These are phyloP conservation scores for Auriscalpium microsporum DNA, from an alignment of 768 basidiomycete species.

Conservation along the genomic window DNA sequence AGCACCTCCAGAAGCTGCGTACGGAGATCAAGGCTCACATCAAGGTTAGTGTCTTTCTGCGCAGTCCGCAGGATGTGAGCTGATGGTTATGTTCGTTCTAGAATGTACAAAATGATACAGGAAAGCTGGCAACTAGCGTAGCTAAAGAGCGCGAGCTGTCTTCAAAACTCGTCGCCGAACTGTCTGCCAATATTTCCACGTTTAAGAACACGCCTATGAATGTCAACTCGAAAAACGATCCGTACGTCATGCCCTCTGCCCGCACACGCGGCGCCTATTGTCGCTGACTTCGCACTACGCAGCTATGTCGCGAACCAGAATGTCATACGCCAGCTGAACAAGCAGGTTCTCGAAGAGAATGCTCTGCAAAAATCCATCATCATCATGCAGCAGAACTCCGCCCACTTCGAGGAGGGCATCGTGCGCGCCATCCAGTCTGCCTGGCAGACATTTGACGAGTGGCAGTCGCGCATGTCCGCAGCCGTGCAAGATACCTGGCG, in stretches of 20 bases:
- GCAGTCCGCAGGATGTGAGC: neutral
- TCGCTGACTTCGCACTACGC: neutral
- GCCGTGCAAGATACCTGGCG: constrained; percentile 72
- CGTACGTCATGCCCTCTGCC: constrained; percentile 44
- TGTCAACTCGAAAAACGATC: constrained; percentile 73
- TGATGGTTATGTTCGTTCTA: constrained; percentile 20
- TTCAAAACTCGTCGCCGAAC: constrained; percentile 76
- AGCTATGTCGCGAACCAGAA: constrained; percentile 63
- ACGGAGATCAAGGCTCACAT: constrained; percentile 97
- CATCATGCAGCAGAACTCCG: constrained; percentile 96
- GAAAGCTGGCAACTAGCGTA: constrained; percentile 82
- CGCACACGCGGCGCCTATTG: constrained; percentile 3
- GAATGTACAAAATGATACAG: constrained; percentile 95
- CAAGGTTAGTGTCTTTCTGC: constrained; percentile 43
- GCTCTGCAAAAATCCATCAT: constrained; percentile 94
- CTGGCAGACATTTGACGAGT: constrained; percentile 95
- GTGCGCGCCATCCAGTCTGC: constrained; percentile 93
- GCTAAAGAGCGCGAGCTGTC: constrained; percentile 91
- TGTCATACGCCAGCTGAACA: constrained; percentile 74
- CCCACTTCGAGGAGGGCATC: constrained; percentile 94
- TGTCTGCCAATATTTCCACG: constrained; percentile 77
- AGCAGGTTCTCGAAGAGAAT: constrained; percentile 96
- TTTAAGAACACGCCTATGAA: constrained; percentile 93
- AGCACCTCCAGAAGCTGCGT: constrained; percentile 92
- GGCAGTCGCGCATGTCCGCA: constrained; percentile 73